phyloP scores from a whole-genome alignment of 2,329 filamentous ascomycete species.

The Pseudopyricularia cyperi region DNA sequence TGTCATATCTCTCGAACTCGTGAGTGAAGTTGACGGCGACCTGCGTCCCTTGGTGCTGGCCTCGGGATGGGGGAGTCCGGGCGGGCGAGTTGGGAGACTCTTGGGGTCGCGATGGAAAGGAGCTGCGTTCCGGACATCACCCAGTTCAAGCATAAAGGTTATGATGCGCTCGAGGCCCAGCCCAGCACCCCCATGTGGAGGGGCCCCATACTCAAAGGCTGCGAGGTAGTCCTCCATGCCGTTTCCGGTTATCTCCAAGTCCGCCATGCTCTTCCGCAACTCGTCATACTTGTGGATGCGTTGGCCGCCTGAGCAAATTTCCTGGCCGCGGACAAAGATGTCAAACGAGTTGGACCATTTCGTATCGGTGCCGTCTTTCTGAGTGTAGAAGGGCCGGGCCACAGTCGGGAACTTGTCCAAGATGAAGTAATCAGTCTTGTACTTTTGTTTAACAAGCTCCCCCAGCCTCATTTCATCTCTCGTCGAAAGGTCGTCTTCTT shows the following conservation, averaged over 20 bases:
- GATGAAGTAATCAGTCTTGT: constrained; percentile 82
- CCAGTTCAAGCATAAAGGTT: constrained; percentile 73
- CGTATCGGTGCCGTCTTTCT: constrained; percentile 62
- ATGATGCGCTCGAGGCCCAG: constrained; percentile 82
- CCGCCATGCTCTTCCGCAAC: constrained; percentile 65
- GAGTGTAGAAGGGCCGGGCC: constrained; percentile 83
- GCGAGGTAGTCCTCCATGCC: constrained; percentile 84
- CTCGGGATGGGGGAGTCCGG: constrained; percentile 69
- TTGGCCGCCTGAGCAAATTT: constrained; percentile 85
- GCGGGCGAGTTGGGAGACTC: constrained; percentile 59
- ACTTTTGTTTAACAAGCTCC: constrained; percentile 73
- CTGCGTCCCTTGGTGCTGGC: constrained; percentile 51
- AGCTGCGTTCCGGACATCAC: constrained; percentile 80
- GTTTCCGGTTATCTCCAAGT: constrained; percentile 62
- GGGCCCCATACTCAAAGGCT: constrained; percentile 77
- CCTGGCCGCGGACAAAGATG: constrained; percentile 86
- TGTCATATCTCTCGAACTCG: neutral
- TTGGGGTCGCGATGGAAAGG: constrained; percentile 82
- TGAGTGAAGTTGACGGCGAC: neutral
- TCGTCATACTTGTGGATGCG: constrained; percentile 73
- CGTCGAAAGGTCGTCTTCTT: constrained; percentile 71
- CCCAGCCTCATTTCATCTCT: constrained; percentile 80
- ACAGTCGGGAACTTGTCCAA: constrained; percentile 83
- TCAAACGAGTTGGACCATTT: constrained; percentile 84
- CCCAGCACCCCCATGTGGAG: constrained; percentile 80